phyloP scores from a whole-genome alignment of 352 stramenopile species.

The Pythium phragmiticola region DNA sequence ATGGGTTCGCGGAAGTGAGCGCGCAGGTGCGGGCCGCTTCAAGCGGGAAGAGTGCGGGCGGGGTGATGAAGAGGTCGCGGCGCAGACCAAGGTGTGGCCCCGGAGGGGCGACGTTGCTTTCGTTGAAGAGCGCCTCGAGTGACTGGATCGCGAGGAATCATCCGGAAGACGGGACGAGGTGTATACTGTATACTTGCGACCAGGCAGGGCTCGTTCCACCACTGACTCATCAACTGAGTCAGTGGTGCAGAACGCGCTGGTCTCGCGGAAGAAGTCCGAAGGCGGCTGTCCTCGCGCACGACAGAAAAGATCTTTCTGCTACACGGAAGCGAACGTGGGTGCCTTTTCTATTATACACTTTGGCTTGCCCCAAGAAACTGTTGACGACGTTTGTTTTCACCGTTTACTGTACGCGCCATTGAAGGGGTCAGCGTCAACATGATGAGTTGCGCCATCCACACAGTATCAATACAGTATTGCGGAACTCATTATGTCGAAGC shows the following conservation, averaged over 20 bases:
- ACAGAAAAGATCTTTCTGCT: too few species aligned
- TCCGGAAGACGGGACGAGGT: conserved; percentile 5
- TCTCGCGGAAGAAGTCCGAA: too few species aligned
- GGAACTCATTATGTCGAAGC: too few species aligned
- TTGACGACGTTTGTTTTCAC: too few species aligned
- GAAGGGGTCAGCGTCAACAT: background rate
- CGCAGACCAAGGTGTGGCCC: background rate
- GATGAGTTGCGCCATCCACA: background rate
- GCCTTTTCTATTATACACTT: too few species aligned
- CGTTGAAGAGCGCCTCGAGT: conserved; percentile 22
- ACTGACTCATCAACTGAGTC: too few species aligned
- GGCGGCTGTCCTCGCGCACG: too few species aligned
- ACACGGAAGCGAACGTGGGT: too few species aligned
- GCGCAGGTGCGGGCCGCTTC: conserved; percentile 6
- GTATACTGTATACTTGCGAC: conserved; percentile 17
- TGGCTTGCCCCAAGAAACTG: too few species aligned
- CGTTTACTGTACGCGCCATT: background rate
- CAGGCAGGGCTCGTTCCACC: background rate
- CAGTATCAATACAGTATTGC: background rate
- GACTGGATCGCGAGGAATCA: conserved; percentile 21
- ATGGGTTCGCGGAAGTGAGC: conserved; percentile 24
- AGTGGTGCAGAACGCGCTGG: too few species aligned
- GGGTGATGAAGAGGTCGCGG: conserved; percentile 14
- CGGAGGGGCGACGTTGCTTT: conserved; percentile 12
- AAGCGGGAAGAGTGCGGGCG: conserved; percentile 10